Evolutionary conservation across 345 rosid genomes (phyloP).

Genomic region (Gossypium herbaceum): DNA sequence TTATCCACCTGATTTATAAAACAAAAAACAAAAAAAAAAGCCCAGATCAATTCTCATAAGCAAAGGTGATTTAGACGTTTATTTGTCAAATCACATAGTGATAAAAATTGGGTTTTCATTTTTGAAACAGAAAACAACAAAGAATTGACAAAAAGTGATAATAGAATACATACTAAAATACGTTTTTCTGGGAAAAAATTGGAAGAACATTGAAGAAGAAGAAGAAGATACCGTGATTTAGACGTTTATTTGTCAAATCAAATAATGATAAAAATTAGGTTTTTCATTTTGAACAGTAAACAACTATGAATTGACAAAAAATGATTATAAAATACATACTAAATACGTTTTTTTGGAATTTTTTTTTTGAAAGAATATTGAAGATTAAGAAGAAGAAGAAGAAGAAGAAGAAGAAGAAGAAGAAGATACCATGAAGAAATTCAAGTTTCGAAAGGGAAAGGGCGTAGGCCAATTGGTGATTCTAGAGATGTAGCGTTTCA

Average conservation of each 20-base stretch:
- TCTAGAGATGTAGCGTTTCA: conserved; percentile 5
- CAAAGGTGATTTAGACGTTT: background rate
- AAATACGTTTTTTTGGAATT: background rate
- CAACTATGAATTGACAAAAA: too few species aligned
- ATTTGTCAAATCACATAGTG: background rate
- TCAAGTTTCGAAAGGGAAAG: background rate
- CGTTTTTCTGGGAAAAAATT: background rate
- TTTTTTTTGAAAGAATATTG: background rate
- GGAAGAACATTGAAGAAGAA: background rate
- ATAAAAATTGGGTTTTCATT: background rate
- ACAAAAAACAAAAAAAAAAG: background rate
- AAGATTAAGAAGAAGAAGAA: background rate
- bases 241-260: background rate
- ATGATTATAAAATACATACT: background rate
- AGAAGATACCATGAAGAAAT: conserved; percentile 10
- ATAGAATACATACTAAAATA: background rate
- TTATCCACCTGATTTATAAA: conserved; percentile 10
- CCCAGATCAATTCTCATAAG: too few species aligned
- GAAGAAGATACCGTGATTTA: conserved; percentile 2
- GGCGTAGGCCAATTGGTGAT: background rate
- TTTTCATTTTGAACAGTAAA: background rate
- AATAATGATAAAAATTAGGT: background rate
- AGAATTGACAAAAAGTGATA: too few species aligned
- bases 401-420: background rate
- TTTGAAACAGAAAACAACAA: background rate